Percentiles rank a stretch among this genome's conserved stretches.
Conservation (phyloP, 1,284 basidiomycete genomes). For the Fomitopsis betulina region DNA sequence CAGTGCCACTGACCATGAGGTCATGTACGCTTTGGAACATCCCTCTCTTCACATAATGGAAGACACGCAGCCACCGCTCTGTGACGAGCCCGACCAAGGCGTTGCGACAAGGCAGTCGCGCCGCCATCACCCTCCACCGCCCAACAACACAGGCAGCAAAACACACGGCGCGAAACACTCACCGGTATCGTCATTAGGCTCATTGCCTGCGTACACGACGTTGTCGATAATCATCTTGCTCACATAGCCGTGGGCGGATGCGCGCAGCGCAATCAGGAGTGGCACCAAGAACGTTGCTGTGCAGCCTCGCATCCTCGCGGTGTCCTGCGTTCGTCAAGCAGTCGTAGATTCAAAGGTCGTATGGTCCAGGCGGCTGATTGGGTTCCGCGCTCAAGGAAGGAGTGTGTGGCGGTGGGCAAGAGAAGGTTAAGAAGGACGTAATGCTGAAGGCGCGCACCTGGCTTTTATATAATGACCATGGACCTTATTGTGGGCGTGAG, state of each 20-base stretch:
- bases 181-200: background rate
- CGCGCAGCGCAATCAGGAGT: slow-evolving; percentile 14
- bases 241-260: slow-evolving; percentile 59
- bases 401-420: background rate
- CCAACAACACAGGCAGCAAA: background rate
- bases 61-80: too few relatives aligned
- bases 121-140: background rate
- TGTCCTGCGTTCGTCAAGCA: background rate
- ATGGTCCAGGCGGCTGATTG: background rate
- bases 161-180: background rate
- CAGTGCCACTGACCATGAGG: too few relatives aligned
- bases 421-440: background rate
- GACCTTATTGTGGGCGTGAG: background rate
- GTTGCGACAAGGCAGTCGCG: too few relatives aligned
- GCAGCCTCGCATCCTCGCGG: background rate
- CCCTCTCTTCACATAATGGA: too few relatives aligned
- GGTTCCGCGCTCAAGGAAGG: background rate
- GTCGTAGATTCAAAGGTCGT: background rate
- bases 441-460: background rate
- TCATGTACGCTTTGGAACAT: too few relatives aligned
- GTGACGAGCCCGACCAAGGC: background rate
- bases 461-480: background rate
- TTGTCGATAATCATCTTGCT: slow-evolving; percentile 50
- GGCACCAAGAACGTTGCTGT: background rate
- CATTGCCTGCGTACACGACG: slow-evolving; percentile 47